A percentile compares a stretch with the other conserved stretches of the same genome.
These are phyloP conservation scores for Groenewaldozyma auringiensis DNA, from an alignment of 1,139 yeast genomes.

Conservation along the genomic window DNA sequence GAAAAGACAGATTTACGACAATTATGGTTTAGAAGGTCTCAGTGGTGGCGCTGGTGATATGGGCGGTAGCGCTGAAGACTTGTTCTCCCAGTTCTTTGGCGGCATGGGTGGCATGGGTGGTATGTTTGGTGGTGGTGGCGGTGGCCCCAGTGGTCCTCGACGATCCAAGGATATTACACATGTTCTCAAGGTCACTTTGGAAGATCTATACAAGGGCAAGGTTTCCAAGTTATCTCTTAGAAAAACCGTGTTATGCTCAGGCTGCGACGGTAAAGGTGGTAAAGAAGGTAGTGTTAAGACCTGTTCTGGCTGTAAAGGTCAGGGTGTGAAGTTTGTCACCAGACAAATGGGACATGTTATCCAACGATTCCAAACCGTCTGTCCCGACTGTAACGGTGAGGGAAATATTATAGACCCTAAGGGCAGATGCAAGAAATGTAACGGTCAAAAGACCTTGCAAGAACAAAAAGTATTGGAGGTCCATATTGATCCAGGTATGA, in stretches of 20 bases:
- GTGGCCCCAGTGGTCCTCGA: slow-evolving; percentile 75
- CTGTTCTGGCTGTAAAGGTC: slow-evolving; percentile 82
- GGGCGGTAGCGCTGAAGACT: slow-evolving; percentile 75
- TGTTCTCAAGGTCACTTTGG: slow-evolving; percentile 75
- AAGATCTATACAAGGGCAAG: slow-evolving; percentile 87
- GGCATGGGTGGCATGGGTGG: slow-evolving; percentile 38
- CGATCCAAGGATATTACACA: slow-evolving; percentile 69
- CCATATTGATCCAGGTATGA: slow-evolving; percentile 96
- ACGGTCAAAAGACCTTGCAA: slow-evolving; percentile 77
- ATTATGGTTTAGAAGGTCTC: slow-evolving; percentile 88
- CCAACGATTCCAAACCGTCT: slow-evolving; percentile 92
- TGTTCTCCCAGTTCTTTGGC: slow-evolving; percentile 82
- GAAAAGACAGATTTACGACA: slow-evolving; percentile 84
- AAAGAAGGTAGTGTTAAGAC: slow-evolving; percentile 83
- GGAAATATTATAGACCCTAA: slow-evolving; percentile 85
- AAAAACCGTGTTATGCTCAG: slow-evolving; percentile 79
- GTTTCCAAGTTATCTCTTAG: slow-evolving; percentile 89
- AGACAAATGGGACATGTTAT: slow-evolving; percentile 99
- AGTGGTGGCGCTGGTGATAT: slow-evolving; percentile 57
- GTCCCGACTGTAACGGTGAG: slow-evolving; percentile 88
- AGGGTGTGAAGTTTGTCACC: slow-evolving; percentile 85
- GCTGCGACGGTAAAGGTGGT: slow-evolving; percentile 96
- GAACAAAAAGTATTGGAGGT: slow-evolving; percentile 95
- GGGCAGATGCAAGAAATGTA: slow-evolving; percentile 83
- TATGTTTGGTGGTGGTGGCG: slow-evolving; percentile 52